Percentiles rank a stretch among this genome's conserved stretches.
Evolutionary conservation across 768 basidiomycete genomes (phyloP).

Genomic region (Boletus insuetus): DNA sequence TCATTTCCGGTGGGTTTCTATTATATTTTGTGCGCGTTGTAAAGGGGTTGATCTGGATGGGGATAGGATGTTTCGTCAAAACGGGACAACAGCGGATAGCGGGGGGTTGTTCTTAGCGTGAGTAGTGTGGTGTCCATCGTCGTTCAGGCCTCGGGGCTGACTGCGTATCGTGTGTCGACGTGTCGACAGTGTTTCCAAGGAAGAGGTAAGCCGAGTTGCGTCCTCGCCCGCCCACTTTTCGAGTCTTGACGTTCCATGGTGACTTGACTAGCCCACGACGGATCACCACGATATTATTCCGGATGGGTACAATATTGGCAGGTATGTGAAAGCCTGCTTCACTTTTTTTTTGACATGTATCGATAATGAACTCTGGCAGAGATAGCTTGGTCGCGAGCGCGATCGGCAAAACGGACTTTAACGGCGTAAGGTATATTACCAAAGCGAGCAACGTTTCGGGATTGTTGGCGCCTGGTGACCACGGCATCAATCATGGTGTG

Average conservation of each 20-base stretch:
- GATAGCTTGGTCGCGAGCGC: background rate
- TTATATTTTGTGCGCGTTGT: background rate
- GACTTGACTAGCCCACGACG: conserved; percentile 21
- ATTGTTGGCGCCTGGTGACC: conserved; percentile 49
- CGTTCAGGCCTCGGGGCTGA: background rate
- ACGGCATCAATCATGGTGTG: conserved; percentile 50
- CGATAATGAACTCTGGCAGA: background rate
- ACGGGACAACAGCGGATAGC: conserved; percentile 49
- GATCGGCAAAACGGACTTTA: background rate
- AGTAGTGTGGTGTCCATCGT: conserved; percentile 14
- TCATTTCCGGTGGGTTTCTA: conserved; percentile 41
- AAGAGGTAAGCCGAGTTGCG: conserved; percentile 33
- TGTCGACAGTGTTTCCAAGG: conserved; percentile 42
- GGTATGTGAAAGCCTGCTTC: conserved; percentile 20
- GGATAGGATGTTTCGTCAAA: conserved; percentile 50
- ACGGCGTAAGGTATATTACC: conserved; percentile 22
- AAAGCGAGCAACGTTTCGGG: conserved; percentile 46
- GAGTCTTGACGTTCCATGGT: background rate
- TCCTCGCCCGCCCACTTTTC: background rate
- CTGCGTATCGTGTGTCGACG: background rate
- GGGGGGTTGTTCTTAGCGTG: conserved; percentile 59
- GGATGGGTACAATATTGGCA: conserved; percentile 50
- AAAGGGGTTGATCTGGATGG: background rate
- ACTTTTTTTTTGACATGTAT: background rate
- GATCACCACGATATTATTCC: conserved; percentile 42